Evolutionary conservation across 306 rosid genomes (phyloP).

Genomic region (Prunus persica): DNA sequence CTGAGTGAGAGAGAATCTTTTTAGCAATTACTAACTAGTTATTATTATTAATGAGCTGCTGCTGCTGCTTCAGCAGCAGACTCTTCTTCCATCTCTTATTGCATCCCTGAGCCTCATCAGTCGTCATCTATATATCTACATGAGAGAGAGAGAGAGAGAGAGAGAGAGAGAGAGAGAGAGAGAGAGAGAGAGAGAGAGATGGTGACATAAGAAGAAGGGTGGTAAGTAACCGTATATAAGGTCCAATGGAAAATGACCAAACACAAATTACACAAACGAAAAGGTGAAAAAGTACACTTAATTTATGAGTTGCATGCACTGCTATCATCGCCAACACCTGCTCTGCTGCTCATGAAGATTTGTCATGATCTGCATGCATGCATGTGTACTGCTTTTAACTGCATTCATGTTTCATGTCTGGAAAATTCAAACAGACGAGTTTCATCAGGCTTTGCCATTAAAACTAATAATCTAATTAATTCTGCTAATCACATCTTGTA

Average conservation of each 20-base stretch:
- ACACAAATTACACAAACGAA: not conserved
- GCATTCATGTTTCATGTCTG: not conserved
- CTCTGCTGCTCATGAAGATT: not conserved
- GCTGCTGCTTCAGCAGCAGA: not conserved
- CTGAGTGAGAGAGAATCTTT: not conserved
- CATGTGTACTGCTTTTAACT: not conserved
- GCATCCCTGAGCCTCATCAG: too few relatives aligned
- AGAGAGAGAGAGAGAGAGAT: not conserved
- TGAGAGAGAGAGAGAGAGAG: not conserved
- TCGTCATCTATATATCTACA: too few relatives aligned
- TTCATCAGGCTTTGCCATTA: not conserved
- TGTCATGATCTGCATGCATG: not conserved
- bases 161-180: not conserved
- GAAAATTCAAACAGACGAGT: not conserved
- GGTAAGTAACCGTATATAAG: not conserved
- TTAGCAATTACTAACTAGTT: not conserved
- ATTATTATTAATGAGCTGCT: not conserved
- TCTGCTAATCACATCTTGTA: not conserved
- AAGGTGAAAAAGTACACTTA: not conserved
- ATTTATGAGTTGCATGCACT: not conserved
- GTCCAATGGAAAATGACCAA: not conserved
- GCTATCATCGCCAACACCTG: not conserved
- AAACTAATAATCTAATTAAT: not conserved
- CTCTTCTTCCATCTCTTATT: not conserved
- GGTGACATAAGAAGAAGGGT: not conserved